These are phyloP conservation scores for Rhizopus delemar DNA, from an alignment of 371 early-diverging fungal genomes.

Conservation along the genomic window DNA sequence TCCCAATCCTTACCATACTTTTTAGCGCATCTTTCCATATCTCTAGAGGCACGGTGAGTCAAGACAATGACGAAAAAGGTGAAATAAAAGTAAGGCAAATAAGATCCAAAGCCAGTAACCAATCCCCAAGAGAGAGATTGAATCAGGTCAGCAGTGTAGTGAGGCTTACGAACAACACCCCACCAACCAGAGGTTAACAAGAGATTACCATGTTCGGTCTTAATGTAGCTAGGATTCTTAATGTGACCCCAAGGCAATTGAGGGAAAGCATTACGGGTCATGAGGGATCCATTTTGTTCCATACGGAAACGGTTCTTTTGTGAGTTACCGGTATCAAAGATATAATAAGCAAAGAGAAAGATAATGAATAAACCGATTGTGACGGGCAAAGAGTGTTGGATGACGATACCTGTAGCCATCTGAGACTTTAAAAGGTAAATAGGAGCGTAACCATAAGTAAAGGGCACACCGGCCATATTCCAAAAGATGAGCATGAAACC, in stretches of 20 bases:
- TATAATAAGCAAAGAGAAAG: conserved; percentile 50
- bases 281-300: conserved; percentile 64
- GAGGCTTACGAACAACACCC: conserved; percentile 82
- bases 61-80: conserved; percentile 80
- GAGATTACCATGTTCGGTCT: conserved; percentile 74
- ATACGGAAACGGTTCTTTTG: conserved; percentile 89
- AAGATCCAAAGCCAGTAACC: conserved; percentile 72
- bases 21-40: conserved; percentile 77
- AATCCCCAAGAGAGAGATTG: conserved; percentile 85
- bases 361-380: conserved; percentile 41
- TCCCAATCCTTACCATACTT: conserved; percentile 92
- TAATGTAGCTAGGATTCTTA: conserved; percentile 73
- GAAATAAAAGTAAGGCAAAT: conserved; percentile 88
- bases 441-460: conserved; percentile 61
- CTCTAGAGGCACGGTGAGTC: conserved; percentile 79
- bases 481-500: conserved; percentile 66
- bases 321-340: conserved; percentile 74
- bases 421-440: conserved; percentile 55
- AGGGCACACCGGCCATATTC: conserved; percentile 65
- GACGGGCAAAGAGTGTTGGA: conserved; percentile 43
- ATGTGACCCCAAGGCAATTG: conserved; percentile 69
- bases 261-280: conserved; percentile 62
- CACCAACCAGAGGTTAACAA: conserved; percentile 87
- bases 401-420: conserved; percentile 39
- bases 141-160: conserved; percentile 84